Conservation (phyloP, 108 stramenopile genomes). For the Skeletonema potamos region DNA sequence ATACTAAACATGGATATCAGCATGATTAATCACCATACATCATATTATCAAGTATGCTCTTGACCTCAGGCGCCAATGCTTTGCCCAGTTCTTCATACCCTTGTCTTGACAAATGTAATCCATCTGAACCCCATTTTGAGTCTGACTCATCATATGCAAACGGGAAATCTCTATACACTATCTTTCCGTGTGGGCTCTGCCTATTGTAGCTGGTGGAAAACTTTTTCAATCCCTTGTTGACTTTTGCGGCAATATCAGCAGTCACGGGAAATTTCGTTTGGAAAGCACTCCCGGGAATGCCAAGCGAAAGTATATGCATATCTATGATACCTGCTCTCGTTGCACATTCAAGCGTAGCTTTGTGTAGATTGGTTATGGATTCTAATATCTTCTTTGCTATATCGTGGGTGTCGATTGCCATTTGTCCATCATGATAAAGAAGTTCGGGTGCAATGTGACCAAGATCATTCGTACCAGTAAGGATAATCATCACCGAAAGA, state of each 20-base stretch:
- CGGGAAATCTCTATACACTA: constrained; percentile 55
- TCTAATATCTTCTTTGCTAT: constrained; percentile 3
- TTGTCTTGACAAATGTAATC: constrained; percentile 60
- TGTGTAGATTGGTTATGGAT: constrained; percentile 39
- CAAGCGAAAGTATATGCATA: constrained; percentile 57
- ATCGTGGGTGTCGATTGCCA: not conserved
- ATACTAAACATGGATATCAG: too few relatives aligned
- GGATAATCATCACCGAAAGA: constrained; percentile 48
- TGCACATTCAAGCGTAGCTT: constrained; percentile 12
- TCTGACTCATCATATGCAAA: constrained; percentile 37
- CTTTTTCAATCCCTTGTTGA: constrained; percentile 47
- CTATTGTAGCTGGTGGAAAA: constrained; percentile 12
- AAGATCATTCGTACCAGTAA: constrained; percentile 77
- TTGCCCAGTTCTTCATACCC: constrained; percentile 63
- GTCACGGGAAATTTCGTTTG: constrained; percentile 41
- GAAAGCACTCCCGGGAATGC: constrained; percentile 67
- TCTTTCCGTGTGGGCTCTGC: not conserved
- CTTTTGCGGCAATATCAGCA: constrained; percentile 9
- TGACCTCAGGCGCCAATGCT: constrained; percentile 40
- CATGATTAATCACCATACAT: not conserved
- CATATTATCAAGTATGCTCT: not conserved
- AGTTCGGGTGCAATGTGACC: constrained; percentile 29
- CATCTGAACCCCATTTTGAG: constrained; percentile 52
- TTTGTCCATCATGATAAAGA: not conserved
- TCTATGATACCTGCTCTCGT: not conserved